Percentiles rank a stretch among this genome's conserved stretches.
These are phyloP conservation scores for Ophiostoma perfectum DNA, from an alignment of 2,329 filamentous ascomycete species.

Conservation along the genomic window DNA sequence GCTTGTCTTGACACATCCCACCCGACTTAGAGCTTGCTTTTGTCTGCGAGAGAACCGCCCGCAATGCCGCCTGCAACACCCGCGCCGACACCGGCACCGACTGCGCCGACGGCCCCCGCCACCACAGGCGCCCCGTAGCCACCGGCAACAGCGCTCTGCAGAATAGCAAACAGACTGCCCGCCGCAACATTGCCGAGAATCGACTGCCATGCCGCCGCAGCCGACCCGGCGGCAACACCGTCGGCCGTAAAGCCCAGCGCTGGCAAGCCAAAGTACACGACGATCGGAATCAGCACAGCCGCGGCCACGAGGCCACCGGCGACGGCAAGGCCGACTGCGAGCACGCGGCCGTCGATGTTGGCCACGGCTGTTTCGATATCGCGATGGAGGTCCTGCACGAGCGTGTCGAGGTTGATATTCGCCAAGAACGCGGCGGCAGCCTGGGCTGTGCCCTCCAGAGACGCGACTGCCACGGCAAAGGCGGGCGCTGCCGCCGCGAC, in stretches of 20 bases:
- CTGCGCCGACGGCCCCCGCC: neutral
- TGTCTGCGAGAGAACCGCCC: neutral
- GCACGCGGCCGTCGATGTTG: neutral
- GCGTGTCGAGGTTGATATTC: neutral
- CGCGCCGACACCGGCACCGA: constrained; percentile 15
- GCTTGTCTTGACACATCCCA: neutral
- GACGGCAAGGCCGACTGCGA: neutral
- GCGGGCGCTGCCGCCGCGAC: neutral
- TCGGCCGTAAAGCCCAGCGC: constrained; percentile 18
- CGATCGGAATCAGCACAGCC: neutral
- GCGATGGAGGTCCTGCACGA: neutral
- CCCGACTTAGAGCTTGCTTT: neutral
- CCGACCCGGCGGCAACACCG: constrained; percentile 27
- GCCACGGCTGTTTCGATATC: neutral
- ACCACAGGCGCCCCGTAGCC: constrained; percentile 28
- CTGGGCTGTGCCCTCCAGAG: neutral
- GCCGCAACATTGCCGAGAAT: constrained; percentile 31
- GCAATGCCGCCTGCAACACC: neutral
- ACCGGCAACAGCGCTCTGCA: constrained; percentile 33
- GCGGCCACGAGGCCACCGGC: neutral
- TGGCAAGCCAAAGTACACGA: neutral
- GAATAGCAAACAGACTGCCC: constrained; percentile 29
- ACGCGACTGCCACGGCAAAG: neutral
- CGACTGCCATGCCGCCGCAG: constrained; percentile 30
- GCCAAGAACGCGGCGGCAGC: neutral